Evolutionary conservation across 192 early-diverging fungal genomes (phyloP).

Genomic region (Rhizophagus clarus): DNA sequence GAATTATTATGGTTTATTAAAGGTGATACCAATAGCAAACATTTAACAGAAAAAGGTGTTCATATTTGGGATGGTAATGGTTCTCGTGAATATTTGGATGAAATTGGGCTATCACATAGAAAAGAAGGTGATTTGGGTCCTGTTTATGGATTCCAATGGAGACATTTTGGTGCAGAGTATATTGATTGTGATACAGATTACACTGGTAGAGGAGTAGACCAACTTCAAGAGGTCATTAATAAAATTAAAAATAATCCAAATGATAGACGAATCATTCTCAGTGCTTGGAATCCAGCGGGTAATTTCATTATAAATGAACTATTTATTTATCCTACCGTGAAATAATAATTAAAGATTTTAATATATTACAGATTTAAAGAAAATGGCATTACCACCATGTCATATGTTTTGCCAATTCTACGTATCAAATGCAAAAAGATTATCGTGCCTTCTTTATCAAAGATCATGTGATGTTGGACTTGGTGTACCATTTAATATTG

Average conservation of each 20-base stretch:
- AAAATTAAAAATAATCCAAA: conserved; percentile 84
- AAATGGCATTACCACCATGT: conserved; percentile 97
- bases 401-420: conserved; percentile 98
- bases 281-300: conserved; percentile 98
- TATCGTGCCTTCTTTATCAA: conserved; percentile 97
- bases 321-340: neutral
- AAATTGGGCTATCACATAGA: conserved; percentile 70
- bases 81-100: conserved; percentile 86
- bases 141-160: conserved; percentile 99
- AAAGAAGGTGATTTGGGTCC: conserved; percentile 90
- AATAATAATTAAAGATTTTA: neutral
- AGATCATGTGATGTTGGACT: conserved; percentile 94
- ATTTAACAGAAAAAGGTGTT: conserved; percentile 75
- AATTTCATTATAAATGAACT: neutral
- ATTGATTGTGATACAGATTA: conserved; percentile 83
- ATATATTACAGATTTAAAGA: conserved; percentile 60
- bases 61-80: conserved; percentile 93
- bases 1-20: conserved; percentile 96
- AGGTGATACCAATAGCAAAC: conserved; percentile 79
- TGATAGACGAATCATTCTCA: conserved; percentile 90
- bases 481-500: conserved; percentile 98
- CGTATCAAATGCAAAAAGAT: conserved; percentile 69
- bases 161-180: conserved; percentile 97
- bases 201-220: conserved; percentile 89
- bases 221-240: conserved; percentile 83